A percentile compares a stretch with the other conserved stretches of the same genome.
Evolutionary conservation across 1,139 yeast genomes (phyloP).

Genomic region (Kodamaea sp.): DNA sequence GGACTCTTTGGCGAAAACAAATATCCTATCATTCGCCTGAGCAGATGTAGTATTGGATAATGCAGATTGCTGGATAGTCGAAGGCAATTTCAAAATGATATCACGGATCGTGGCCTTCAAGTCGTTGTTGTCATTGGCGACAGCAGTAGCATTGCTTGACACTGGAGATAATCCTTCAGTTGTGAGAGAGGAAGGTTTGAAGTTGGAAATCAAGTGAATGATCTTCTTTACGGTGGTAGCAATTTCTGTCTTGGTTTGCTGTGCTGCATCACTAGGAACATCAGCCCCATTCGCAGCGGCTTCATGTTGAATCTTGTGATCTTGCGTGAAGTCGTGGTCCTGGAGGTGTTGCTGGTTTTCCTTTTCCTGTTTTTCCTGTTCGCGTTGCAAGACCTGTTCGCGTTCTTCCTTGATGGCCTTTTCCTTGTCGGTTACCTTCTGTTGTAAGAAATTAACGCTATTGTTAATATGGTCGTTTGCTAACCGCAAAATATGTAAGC

Average conservation of each 20-base stretch:
- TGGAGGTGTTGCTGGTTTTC: constrained; percentile 10
- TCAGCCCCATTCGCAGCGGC: constrained; percentile 7
- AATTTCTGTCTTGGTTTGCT: constrained; percentile 74
- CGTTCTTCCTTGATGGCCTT: constrained; percentile 16
- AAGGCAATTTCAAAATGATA: constrained; percentile 72
- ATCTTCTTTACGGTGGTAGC: constrained; percentile 87
- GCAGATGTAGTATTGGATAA: constrained; percentile 23
- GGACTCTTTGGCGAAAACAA: constrained; percentile 85
- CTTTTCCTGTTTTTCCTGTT: constrained; percentile 10
- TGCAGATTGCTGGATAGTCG: constrained; percentile 35
- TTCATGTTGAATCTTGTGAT: constrained; percentile 5
- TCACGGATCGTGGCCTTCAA: constrained; percentile 76
- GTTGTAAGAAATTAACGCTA: constrained; percentile 64
- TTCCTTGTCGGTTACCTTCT: constrained; percentile 30
- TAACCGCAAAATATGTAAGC: constrained; percentile 69
- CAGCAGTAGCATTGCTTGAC: constrained; percentile 7
- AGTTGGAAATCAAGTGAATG: constrained; percentile 80
- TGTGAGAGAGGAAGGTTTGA: constrained; percentile 68
- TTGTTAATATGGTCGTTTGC: constrained; percentile 73
- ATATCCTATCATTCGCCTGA: constrained; percentile 62
- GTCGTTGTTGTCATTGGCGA: constrained; percentile 14
- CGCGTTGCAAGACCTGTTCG: constrained; percentile 18
- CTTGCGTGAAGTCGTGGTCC: constrained; percentile 8
- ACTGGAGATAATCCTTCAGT: constrained; percentile 16
- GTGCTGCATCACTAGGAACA: constrained; percentile 24